Conservation (phyloP, 768 basidiomycete species). For the Suillus paluster region DNA sequence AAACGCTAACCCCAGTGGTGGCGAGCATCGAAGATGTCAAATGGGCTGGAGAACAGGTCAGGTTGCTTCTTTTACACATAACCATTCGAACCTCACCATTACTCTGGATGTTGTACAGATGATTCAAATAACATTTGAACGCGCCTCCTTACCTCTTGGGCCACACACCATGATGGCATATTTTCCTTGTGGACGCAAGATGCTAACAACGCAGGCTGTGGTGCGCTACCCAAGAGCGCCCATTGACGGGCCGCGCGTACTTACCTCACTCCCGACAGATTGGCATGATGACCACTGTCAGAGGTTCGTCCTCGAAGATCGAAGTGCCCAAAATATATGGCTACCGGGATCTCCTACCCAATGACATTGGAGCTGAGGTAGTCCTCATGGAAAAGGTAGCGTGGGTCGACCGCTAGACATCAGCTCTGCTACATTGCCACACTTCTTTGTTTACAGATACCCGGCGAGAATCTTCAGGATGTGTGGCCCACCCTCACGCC, state of each 20-base stretch:
- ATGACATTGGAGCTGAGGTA: constrained; percentile 35
- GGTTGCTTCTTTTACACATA: constrained; percentile 4
- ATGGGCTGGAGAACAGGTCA: constrained; percentile 35
- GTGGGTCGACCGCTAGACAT: background rate
- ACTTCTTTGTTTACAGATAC: constrained; percentile 21
- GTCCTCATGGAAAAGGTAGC: constrained; percentile 36
- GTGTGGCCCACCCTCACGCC: constrained; percentile 29
- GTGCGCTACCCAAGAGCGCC: constrained; percentile 19
- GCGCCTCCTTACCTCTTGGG: constrained; percentile 29
- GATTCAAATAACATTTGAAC: constrained; percentile 34
- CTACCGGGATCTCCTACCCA: constrained; percentile 30
- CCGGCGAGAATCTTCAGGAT: constrained; percentile 28
- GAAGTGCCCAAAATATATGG: constrained; percentile 35
- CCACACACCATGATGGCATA: constrained; percentile 34
- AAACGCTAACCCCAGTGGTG: constrained; percentile 24
- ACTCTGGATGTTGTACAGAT: constrained; percentile 20
- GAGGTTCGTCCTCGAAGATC: constrained; percentile 19
- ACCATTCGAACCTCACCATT: background rate
- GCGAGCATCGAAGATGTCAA: constrained; percentile 25
- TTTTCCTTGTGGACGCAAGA: constrained; percentile 33
- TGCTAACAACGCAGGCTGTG: constrained; percentile 33
- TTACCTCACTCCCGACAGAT: constrained; percentile 22
- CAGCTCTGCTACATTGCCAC: constrained; percentile 9
- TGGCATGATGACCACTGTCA: constrained; percentile 33
- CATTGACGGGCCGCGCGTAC: background rate